Base-by-base conservation (phyloP, 176 grass and related monocot genomes). In the Musa beccarii region DNA sequence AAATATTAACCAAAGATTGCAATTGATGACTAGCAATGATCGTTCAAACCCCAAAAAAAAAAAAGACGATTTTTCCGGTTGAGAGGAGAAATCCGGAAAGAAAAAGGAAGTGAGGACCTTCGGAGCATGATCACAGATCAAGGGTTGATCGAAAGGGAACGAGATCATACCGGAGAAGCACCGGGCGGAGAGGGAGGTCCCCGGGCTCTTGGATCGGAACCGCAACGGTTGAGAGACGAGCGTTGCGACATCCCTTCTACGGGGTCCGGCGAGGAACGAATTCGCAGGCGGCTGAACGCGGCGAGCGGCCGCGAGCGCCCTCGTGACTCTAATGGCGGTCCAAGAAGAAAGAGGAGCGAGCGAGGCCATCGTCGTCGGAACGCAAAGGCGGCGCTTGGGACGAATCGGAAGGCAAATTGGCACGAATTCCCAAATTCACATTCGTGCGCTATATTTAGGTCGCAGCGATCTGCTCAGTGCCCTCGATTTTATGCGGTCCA, bases 161-260 rank as follows among this genome's bases (percentile, higher is more conserved):
- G 75, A 11, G 17, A 3, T 19, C 59, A 53, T 79, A 86, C 84
- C 78, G 17, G 89, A 91, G 25, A 81, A 83, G 80, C 93, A 87
- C 61, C 93, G 85, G 14, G 80, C 70, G 26, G 87, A 55, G 54
- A 86, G 78, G 8, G 67, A 75, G 11, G 75, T 29, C 14, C 64
- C 50, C 49, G 70, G 54, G 4, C 24, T 2, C 43, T 20, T 51
- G 17, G 43, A n/a, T 23, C 43, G 21, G 23, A 59, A 11, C 66
- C 12, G 77, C 67, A 28, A 53, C 16, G 63, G 50, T 29, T 62
- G 83, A 59, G 53, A 22, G 15, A 81, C 8, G 2, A 79, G 66
- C 11, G 66, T n/a, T 3, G 12, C 15, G 52, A 26, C 65, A 11
- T 9, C 53, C 43, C 9, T 49, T n/a, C 10, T 70, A 19, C 21